Conservation (phyloP, 495 filamentous ascomycete genomes). For the Penicillium turbatum region DNA sequence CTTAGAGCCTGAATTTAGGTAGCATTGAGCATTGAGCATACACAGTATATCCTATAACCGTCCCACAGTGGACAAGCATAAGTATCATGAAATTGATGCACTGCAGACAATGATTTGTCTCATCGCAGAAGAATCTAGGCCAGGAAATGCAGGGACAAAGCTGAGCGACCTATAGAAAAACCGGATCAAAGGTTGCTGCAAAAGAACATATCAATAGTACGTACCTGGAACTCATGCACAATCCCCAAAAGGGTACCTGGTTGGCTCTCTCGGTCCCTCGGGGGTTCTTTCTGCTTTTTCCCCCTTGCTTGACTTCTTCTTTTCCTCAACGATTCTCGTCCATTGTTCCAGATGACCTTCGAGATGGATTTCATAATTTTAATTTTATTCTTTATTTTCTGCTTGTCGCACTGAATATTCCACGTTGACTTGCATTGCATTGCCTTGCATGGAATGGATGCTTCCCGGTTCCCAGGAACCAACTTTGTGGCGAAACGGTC, state of each 20-base stretch:
- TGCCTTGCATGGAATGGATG: slow-evolving; percentile 21
- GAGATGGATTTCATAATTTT: neutral
- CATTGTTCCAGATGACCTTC: neutral
- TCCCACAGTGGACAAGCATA: neutral
- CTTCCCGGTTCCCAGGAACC: slow-evolving; percentile 20
- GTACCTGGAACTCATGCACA: neutral
- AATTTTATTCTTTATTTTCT: slow-evolving; percentile 3
- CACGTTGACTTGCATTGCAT: slow-evolving; percentile 25
- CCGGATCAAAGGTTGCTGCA: neutral
- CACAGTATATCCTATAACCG: neutral
- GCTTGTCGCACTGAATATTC: slow-evolving; percentile 2
- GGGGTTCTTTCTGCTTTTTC: slow-evolving; percentile 1
- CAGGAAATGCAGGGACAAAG: neutral
- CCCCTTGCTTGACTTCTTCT: neutral
- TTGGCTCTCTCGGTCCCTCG: neutral
- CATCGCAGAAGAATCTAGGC: neutral
- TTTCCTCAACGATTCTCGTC: slow-evolving; percentile 6
- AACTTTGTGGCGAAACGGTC: slow-evolving; percentile 12
- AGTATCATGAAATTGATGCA: neutral
- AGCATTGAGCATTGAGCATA: neutral
- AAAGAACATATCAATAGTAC: slow-evolving; percentile 4
- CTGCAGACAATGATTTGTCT: slow-evolving; percentile 8
- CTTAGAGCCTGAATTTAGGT: too few relatives aligned
- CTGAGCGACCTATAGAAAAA: slow-evolving; percentile 3
- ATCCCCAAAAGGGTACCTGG: neutral